Base-by-base conservation (phyloP, 2,329 filamentous ascomycete genomes). In the Fusarium guadeloupense region DNA sequence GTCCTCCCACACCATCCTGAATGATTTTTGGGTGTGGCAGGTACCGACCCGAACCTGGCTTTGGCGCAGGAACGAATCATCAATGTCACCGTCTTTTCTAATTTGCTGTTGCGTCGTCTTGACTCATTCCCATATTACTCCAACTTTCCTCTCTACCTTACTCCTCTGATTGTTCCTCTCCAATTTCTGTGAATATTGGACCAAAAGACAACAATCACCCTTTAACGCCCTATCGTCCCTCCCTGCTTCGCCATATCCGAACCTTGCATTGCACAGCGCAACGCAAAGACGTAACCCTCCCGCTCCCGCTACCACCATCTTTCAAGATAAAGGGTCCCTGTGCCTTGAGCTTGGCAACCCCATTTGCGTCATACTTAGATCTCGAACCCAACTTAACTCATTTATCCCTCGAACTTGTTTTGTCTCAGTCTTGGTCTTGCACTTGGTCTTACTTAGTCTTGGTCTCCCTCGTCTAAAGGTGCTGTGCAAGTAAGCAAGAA, bases 311-410 rank as follows among this genome's bases (percentile, higher is more conserved):
- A 62, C 62, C 51, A 54, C 58, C 47, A 59, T 46, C 34, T 40
- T 59, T 49, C 38, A 53, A 58, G 48, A 59, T 54, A 64, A 66
- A 65, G 62, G 56, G 62, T 62, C 62, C 51, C 50, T 67, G 65
- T 68, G 63, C 58, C 66, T 67, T 66, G 58, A 47, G 52, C 49
- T 52, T 62, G 45, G 64, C 66, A 61, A 58, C 47, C 62, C 57
- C 54, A 62, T 67, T 54, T 68, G 64, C 66, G 66, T 69, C 66
- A 69, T 69, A 69, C 54, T 54, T 51, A 35, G 59, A 54, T 61
- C 50, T 57, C 39, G 46, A 47, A 47, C 42, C 28, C 17, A 37
- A 16, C 47, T 33, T 54, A 52, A 46, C 48, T 50, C 57, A 43
- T 54, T 39, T 38, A 59, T 59, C 54, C 54, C 54, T 59, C 54